These are phyloP conservation scores for Brassica balearica DNA, from an alignment of 441 rosid genomes.

Conservation along the genomic window DNA sequence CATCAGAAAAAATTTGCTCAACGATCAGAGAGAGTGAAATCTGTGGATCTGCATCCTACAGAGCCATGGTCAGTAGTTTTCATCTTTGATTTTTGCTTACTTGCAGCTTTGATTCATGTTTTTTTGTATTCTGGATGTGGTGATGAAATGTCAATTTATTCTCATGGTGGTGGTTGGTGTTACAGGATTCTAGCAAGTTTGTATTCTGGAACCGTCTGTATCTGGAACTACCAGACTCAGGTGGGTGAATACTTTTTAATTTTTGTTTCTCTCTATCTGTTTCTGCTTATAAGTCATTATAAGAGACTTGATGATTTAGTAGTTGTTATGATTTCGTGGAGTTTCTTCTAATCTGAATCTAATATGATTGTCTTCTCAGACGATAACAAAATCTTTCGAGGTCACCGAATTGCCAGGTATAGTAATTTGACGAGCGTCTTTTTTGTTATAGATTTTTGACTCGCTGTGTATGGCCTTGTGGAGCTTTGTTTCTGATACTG, in stretches of 20 bases:
- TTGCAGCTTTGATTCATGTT: not conserved
- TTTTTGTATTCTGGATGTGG: not conserved
- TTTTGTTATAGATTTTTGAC: slow-evolving; percentile 10
- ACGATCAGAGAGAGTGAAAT: slow-evolving; percentile 86
- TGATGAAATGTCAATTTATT: not conserved
- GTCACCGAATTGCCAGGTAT: slow-evolving; percentile 75
- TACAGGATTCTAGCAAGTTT: slow-evolving; percentile 79
- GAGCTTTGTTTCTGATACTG: slow-evolving; percentile 26
- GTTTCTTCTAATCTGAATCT: slow-evolving; percentile 37
- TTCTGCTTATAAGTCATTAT: not conserved
- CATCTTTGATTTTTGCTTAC: not conserved
- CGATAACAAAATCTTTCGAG: slow-evolving; percentile 66
- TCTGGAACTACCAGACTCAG: slow-evolving; percentile 88
- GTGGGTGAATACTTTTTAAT: slow-evolving; percentile 40
- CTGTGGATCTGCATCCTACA: slow-evolving; percentile 87
- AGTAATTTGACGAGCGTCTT: not conserved
- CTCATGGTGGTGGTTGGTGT: not conserved
- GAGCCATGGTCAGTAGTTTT: slow-evolving; percentile 78
- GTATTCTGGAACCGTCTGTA: slow-evolving; percentile 78
- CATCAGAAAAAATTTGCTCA: slow-evolving; percentile 78
- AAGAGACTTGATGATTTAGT: not conserved
- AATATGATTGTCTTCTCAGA: slow-evolving; percentile 48
- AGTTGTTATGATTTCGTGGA: slow-evolving; percentile 13
- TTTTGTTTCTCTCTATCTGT: not conserved
- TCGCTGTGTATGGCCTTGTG: slow-evolving; percentile 20